Evolutionary conservation across 2,329 filamentous ascomycete species (phyloP), one percentile per base, ranked within the genome.

Genomic region (Sarocladium kiliense): DNA sequence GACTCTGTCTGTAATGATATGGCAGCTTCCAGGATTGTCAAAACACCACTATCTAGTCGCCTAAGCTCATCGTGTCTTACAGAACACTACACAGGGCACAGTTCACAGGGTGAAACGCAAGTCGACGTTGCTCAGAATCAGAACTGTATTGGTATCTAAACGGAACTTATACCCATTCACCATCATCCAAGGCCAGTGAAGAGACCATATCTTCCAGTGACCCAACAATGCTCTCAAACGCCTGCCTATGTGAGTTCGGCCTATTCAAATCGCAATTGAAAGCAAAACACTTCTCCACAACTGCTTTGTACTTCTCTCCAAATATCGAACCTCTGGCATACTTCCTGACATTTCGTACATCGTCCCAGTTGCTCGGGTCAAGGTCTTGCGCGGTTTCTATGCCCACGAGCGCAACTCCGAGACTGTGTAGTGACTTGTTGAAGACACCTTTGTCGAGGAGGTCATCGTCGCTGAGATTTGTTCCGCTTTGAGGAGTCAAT

Each of bases 381-480:
- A 51, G 19, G 30, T 36, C 30, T 36, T 51, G 26, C 3, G 27
- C 26, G 3, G 44, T 49, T 25, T 49, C 44, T 27, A 49, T 49
- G n/a, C 44, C 26, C 3, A 49, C 44, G 23, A 49, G 44, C 5
- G 44, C 44, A 27, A 49, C 44, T 14, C 44, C 44, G 16, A 49
- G 44, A 32, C 44, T 49, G 44, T 49, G 44, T n/a, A 49, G 19
- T 4, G 44, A 49, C 44, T 49, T 49, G 44, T 49, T 49, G 25
- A 30, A 49, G 23, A 49, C n/a, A 32, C 44, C 44, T 25, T 32
- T 49, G 26, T 49, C 44, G 4, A 49, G 25, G 14, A 49, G 44
- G 5, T 49, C 44, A 18, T 49, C 44, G 9, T 49, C 44, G n/a
- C 44, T 49, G 16, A 49, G 26, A 10, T 30, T 10, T 3, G 25